These are phyloP conservation scores for Mortierella polycephala DNA, from an alignment of 371 early-diverging fungal genomes.

Conservation along the genomic window DNA sequence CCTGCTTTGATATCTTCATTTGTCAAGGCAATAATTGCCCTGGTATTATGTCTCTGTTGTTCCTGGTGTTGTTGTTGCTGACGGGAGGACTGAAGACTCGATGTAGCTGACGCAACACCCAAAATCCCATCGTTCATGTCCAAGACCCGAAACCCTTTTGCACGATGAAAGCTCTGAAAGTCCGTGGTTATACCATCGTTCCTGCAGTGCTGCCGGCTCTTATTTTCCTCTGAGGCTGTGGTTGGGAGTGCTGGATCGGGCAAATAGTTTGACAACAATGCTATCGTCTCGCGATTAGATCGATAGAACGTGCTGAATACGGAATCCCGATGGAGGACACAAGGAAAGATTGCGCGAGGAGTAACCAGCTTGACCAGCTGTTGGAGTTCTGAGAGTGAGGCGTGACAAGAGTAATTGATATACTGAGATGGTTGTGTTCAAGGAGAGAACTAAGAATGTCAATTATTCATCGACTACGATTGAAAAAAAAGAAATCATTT, in stretches of 20 bases:
- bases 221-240: constrained; percentile 13
- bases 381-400: constrained; percentile 32
- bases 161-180: constrained; percentile 38
- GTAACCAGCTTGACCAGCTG: constrained; percentile 29
- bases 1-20: neutral
- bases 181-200: constrained; percentile 32
- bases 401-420: constrained; percentile 37
- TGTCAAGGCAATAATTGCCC: neutral
- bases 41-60: neutral
- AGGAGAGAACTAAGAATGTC: neutral
- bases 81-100: neutral
- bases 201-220: constrained; percentile 4
- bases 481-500: neutral
- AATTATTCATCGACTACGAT: neutral
- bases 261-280: constrained; percentile 18
- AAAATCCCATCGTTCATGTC: constrained; percentile 25
- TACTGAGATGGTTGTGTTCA: constrained; percentile 13
- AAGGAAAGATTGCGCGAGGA: constrained; percentile 34
- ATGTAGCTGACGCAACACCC: neutral
- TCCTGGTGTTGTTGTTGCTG: too few relatives aligned
- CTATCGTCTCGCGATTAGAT: constrained; percentile 23
- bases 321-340: constrained; percentile 44
- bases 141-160: constrained; percentile 29
- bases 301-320: constrained; percentile 13
- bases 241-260: neutral